Base-by-base conservation (phyloP, 2,329 filamentous ascomycete genomes). In the Cladosporium sp. region DNA sequence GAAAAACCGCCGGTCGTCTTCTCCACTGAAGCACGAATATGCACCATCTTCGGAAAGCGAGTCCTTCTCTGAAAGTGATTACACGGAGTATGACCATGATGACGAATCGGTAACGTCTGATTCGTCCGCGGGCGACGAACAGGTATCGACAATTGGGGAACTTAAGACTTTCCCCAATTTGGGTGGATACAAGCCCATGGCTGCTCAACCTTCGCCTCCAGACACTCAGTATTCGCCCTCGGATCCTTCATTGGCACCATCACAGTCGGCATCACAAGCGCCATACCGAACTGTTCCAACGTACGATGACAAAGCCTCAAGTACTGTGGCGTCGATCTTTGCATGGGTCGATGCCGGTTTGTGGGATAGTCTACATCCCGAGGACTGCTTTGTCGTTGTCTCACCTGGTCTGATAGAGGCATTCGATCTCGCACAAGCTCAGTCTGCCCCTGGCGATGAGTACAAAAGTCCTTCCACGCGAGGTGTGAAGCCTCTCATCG, bases 1-100 rank as follows among this genome's bases (percentile, higher is more conserved):
- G 69, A 69, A 83, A 77, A 77, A 89, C 74, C 87, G 93, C 53
- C 88, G 93, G 21, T 90, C 88, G 1, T 98, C 95, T 0, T 99
- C 95, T 1, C 95, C 95, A 0, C 82, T 99, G 59, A 99, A 99
- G 80, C 94, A 98, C 75, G 94, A 99, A 79, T 99, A 97, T 73
- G 89, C 93, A 68, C 94, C 94, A 16, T 98, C 95, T 18, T 88
- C 87, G 7, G 87, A 86, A 55, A 89, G 88, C 0, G 85, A 86
- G 50, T 87, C 87, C 7, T 84, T 84, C 10, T 84, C 82, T 1
- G 83, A 86, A 64, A 88, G 84, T 55, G 85, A 87, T 57, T 80
- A 82, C 50, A 85, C 84, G 16, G 80, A 79, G 14, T 77, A 76
- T 26, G 80, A 79, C 14, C 77, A 76, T 23, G 73, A 78, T 7